These are phyloP conservation scores for Hymenoscyphus repandus DNA, from an alignment of 2,329 filamentous ascomycete species.

Conservation along the genomic window DNA sequence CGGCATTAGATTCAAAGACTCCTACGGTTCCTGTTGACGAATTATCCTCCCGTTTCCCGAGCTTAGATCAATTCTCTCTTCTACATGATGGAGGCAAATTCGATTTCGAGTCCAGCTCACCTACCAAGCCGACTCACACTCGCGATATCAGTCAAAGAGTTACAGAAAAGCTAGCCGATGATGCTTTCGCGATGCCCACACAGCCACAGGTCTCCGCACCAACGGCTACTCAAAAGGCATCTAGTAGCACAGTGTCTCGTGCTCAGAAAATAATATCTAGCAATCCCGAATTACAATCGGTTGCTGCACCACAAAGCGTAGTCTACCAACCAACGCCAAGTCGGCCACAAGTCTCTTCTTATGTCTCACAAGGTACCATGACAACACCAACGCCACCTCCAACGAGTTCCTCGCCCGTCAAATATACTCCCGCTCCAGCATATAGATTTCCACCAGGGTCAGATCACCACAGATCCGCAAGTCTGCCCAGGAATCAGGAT, in stretches of 20 bases:
- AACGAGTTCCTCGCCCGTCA: slow-evolving; percentile 15
- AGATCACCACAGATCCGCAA: slow-evolving; percentile 45
- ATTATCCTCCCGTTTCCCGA: slow-evolving; percentile 78
- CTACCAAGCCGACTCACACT: slow-evolving; percentile 42
- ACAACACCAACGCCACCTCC: slow-evolving; percentile 53
- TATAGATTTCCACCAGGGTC: slow-evolving; percentile 23
- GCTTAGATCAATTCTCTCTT: slow-evolving; percentile 86
- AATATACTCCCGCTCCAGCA: slow-evolving; percentile 23
- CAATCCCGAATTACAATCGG: slow-evolving; percentile 52
- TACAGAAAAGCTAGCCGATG: slow-evolving; percentile 73
- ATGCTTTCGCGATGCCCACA: slow-evolving; percentile 59
- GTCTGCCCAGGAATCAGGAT: slow-evolving; percentile 36
- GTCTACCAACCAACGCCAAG: slow-evolving; percentile 30
- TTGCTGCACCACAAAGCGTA: slow-evolving; percentile 37
- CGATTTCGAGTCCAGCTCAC: slow-evolving; percentile 64
- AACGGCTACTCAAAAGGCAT: slow-evolving; percentile 13
- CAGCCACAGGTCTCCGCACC: slow-evolving; percentile 11
- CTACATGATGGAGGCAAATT: slow-evolving; percentile 83
- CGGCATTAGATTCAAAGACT: slow-evolving; percentile 71
- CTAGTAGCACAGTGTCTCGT: slow-evolving; percentile 45
- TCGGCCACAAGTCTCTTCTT: slow-evolving; percentile 37
- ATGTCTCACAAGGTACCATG: slow-evolving; percentile 74
- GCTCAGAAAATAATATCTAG: slow-evolving; percentile 60
- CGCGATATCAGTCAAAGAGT: slow-evolving; percentile 60
- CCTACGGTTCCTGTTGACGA: slow-evolving; percentile 62